Percentiles rank a stretch among this genome's conserved stretches.
Conservation (phyloP, 2,329 filamentous ascomycete species). For the Fusarium succisae region DNA sequence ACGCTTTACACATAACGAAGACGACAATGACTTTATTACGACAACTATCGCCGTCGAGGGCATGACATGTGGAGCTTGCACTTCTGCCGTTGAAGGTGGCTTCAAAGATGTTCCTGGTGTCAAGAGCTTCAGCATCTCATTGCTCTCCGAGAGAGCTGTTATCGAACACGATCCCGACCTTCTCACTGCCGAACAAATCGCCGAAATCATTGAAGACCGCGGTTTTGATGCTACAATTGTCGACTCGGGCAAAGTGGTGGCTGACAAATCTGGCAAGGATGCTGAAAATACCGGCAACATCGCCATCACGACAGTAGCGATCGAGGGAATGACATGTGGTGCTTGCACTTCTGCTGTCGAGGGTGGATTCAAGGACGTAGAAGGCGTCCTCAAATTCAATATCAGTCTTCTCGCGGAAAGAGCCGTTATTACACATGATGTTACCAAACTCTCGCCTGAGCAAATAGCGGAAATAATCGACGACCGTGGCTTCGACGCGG, state of each 20-base stretch:
- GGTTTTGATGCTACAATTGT: conserved; percentile 85
- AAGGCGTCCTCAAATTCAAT: conserved; percentile 88
- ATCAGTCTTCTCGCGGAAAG: conserved; percentile 94
- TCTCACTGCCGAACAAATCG: conserved; percentile 62
- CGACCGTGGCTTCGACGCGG: conserved; percentile 87
- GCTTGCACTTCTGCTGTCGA: conserved; percentile 95
- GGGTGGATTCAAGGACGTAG: conserved; percentile 77
- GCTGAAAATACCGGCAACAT: conserved; percentile 53
- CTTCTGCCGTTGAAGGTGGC: conserved; percentile 82
- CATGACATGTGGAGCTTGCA: conserved; percentile 93
- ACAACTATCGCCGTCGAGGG: conserved; percentile 84
- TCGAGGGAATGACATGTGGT: conserved; percentile 98
- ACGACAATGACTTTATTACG: conserved; percentile 60
- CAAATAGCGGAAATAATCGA: conserved; percentile 86
- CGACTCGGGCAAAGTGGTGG: conserved; percentile 68
- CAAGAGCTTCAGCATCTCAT: conserved; percentile 80
- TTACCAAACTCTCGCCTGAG: conserved; percentile 73
- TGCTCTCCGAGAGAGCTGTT: conserved; percentile 86
- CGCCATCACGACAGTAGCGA: conserved; percentile 83
- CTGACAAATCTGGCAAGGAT: conserved; percentile 20
- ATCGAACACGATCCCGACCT: conserved; percentile 77
- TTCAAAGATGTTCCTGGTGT: conserved; percentile 80
- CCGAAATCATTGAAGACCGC: conserved; percentile 72
- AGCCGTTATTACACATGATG: conserved; percentile 86
- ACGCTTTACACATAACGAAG: conserved; percentile 49